Conservation (phyloP, 164 flowering plant genomes). For the Malania oleifera region DNA sequence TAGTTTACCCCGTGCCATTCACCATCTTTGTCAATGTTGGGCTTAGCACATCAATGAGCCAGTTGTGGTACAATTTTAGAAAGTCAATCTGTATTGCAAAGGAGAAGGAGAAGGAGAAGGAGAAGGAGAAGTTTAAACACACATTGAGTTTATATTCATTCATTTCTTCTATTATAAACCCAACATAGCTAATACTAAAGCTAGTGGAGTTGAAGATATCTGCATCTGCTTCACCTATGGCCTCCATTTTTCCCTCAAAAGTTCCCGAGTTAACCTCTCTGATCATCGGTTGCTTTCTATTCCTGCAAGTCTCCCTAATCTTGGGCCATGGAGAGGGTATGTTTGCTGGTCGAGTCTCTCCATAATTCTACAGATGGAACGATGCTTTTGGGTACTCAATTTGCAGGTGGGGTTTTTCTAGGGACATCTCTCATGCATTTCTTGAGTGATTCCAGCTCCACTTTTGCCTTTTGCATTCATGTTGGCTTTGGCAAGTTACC, state of each 20-base stretch:
- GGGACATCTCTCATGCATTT: slow-evolving; percentile 83
- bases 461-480: slow-evolving; percentile 75
- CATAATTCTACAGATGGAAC: slow-evolving; percentile 77
- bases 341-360: slow-evolving; percentile 71
- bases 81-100: slow-evolving; percentile 41
- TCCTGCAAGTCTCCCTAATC: slow-evolving; percentile 24
- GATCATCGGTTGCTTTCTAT: slow-evolving; percentile 15
- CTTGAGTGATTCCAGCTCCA: slow-evolving; percentile 56
- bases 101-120: not conserved
- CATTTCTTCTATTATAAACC: not conserved
- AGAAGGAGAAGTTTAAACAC: too few species aligned
- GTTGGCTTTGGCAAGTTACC: slow-evolving; percentile 68
- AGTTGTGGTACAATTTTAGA: slow-evolving; percentile 24
- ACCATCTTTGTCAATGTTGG: too few species aligned
- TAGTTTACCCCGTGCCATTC: not conserved
- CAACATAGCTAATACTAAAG: not conserved
- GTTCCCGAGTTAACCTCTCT: slow-evolving; percentile 26
- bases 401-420: slow-evolving; percentile 81
- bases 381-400: slow-evolving; percentile 79
- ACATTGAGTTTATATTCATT: not conserved
- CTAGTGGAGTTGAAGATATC: too few species aligned
- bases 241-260: slow-evolving; percentile 12
- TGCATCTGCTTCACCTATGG: slow-evolving; percentile 27
- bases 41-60: not conserved
- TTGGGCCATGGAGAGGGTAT: slow-evolving; percentile 44